phyloP scores from a whole-genome alignment of 2,329 filamentous ascomycete genomes.

The Tothia fuscella region DNA sequence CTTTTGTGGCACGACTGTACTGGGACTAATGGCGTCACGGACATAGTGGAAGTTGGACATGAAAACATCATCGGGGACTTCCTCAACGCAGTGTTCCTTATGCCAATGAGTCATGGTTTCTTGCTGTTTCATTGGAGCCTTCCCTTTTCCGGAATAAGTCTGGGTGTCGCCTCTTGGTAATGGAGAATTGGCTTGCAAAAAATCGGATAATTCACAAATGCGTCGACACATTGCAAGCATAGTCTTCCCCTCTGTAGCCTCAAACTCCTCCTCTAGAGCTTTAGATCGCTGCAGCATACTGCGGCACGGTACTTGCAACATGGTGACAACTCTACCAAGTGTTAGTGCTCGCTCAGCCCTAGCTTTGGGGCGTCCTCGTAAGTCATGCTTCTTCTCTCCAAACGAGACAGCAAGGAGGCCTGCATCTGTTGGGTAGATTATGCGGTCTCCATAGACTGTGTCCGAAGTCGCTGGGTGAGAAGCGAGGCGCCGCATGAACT shows the following conservation, averaged over 20 bases:
- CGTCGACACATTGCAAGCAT: conserved; percentile 24
- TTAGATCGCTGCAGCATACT: conserved; percentile 10
- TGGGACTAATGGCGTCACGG: conserved; percentile 12
- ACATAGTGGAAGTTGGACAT: conserved; percentile 18
- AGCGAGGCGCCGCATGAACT: conserved; percentile 27
- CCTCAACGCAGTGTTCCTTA: conserved; percentile 22
- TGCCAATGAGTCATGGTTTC: conserved; percentile 18
- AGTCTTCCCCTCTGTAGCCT: conserved; percentile 16
- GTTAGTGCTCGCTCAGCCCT: conserved; percentile 6
- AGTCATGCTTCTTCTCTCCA: conserved; percentile 13
- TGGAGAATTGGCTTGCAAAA: conserved; percentile 14
- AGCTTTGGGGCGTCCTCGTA: conserved; percentile 13
- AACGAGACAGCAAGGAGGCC: conserved; percentile 28
- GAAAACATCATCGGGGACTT: conserved; percentile 27
- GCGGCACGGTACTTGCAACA: conserved; percentile 17
- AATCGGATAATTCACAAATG: conserved; percentile 20
- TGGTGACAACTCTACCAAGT: conserved; percentile 18
- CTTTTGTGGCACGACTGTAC: conserved; percentile 8
- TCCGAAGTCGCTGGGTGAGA: conserved; percentile 20
- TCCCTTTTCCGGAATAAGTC: background rate
- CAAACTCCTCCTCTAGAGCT: conserved; percentile 15
- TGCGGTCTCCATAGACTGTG: conserved; percentile 24
- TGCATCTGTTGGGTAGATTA: conserved; percentile 21
- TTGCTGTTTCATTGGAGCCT: conserved; percentile 8
- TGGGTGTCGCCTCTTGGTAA: background rate